Percentiles rank a stretch among this genome's conserved stretches.
These are phyloP conservation scores for Apiotrichum mycotoxinovorans DNA, from an alignment of 1,284 basidiomycete species.

Conservation along the genomic window DNA sequence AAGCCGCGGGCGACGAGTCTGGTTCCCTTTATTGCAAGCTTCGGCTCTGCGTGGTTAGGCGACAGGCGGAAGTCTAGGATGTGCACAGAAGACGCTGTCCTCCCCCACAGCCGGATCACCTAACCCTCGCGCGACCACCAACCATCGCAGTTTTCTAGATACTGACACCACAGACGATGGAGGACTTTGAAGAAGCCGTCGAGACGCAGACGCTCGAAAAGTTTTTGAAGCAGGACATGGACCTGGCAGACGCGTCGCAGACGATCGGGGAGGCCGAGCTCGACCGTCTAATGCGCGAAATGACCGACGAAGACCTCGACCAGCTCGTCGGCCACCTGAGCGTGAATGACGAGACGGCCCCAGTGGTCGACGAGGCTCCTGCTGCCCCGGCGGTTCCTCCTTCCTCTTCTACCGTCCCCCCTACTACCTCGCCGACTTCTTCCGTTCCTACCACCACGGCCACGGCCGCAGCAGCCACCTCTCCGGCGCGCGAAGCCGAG, in stretches of 20 bases:
- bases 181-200: constrained; percentile 48
- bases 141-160: no score
- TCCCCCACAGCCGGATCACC: no score
- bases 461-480: no score
- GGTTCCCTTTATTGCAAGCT: no score
- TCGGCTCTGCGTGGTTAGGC: no score
- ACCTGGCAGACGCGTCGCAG: constrained; percentile 25
- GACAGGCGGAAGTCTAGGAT: no score
- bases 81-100: no score
- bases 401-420: background rate
- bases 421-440: no score
- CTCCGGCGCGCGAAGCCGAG: background rate
- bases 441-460: no score
- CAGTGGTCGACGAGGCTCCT: background rate
- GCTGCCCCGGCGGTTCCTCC: background rate
- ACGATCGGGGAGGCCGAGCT: constrained; percentile 43
- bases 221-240: constrained; percentile 44
- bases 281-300: constrained; percentile 43
- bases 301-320: constrained; percentile 43
- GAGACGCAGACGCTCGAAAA: constrained; percentile 35
- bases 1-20: no score
- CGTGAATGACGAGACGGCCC: constrained; percentile 12
- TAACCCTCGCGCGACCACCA: no score
- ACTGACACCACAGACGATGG: constrained; percentile 37
- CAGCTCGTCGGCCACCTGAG: constrained; percentile 38